Percentiles rank a stretch among this genome's conserved stretches.
phyloP scores from a whole-genome alignment of 1,284 basidiomycete species.

The Irpex sp. region DNA sequence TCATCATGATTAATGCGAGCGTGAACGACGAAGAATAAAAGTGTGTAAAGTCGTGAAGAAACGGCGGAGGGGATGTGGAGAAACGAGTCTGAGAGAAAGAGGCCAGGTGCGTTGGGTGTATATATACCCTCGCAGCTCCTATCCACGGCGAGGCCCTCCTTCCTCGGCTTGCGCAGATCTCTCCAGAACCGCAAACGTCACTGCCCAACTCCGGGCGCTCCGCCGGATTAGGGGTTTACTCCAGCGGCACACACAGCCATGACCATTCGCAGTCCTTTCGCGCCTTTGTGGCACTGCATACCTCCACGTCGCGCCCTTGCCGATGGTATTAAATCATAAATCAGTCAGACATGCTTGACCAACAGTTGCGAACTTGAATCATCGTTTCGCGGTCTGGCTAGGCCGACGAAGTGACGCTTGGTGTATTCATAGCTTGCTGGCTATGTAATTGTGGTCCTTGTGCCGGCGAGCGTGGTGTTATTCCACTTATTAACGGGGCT shows the following conservation, averaged over 20 bases:
- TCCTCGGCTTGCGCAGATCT: neutral
- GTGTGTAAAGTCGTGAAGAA: neutral
- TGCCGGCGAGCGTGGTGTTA: neutral
- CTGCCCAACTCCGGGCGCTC: neutral
- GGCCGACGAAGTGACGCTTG: no score
- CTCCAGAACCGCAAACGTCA: neutral
- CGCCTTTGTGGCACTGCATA: neutral
- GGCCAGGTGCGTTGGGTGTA: neutral
- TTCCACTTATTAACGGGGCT: neutral
- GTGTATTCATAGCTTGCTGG: neutral
- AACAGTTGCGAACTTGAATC: neutral
- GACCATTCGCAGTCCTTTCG: neutral
- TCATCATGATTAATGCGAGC: slow-evolving; percentile 12
- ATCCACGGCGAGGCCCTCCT: neutral
- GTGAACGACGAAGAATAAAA: neutral
- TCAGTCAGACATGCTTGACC: neutral
- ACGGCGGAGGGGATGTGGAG: neutral
- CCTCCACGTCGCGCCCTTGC: neutral
- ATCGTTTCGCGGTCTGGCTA: neutral
- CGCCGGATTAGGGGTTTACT: neutral
- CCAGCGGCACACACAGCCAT: no score
- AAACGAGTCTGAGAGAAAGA: neutral
- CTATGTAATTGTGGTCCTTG: neutral
- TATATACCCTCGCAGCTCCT: neutral
- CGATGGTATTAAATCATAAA: neutral